These are phyloP conservation scores for Coleophoma crateriformis DNA, from an alignment of 2,329 filamentous ascomycete genomes.

Conservation along the genomic window DNA sequence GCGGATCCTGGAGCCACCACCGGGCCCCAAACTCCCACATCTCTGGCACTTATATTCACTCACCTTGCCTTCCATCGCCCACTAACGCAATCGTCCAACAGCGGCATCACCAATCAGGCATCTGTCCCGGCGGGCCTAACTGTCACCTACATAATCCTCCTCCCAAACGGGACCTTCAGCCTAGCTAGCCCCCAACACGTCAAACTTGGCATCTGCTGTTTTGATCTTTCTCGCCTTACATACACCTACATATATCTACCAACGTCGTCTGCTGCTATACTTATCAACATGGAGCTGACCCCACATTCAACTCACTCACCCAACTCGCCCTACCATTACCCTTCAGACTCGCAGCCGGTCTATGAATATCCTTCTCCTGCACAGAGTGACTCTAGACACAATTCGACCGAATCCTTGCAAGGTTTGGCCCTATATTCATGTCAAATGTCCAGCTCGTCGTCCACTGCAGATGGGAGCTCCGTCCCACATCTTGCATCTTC, in stretches of 20 bases:
- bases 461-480: conserved; percentile 12
- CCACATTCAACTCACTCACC: conserved; percentile 25
- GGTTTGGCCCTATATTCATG: conserved; percentile 24
- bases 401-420: conserved; percentile 20
- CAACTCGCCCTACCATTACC: conserved; percentile 21
- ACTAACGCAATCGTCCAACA: conserved; percentile 6
- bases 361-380: conserved; percentile 28
- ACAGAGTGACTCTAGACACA: conserved; percentile 24
- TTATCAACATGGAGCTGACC: conserved; percentile 24
- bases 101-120: conserved; percentile 13
- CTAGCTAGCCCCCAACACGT: conserved; percentile 7
- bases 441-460: conserved; percentile 21
- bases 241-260: not conserved
- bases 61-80: conserved; percentile 4
- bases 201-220: conserved; percentile 1
- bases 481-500: conserved; percentile 14
- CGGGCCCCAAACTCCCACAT: no score
- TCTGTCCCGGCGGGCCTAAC: not conserved
- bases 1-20: no score
- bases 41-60: conserved; percentile 2
- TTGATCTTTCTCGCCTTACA: not conserved
- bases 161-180: conserved; percentile 6
- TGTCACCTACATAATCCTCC: no score
- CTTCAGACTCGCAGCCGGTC: conserved; percentile 20
- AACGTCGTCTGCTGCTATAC: not conserved